Evolutionary conservation across 2,329 filamentous ascomycete genomes (phyloP), one percentile per base, ranked within the genome.

Genomic region (Xylaria sp.): DNA sequence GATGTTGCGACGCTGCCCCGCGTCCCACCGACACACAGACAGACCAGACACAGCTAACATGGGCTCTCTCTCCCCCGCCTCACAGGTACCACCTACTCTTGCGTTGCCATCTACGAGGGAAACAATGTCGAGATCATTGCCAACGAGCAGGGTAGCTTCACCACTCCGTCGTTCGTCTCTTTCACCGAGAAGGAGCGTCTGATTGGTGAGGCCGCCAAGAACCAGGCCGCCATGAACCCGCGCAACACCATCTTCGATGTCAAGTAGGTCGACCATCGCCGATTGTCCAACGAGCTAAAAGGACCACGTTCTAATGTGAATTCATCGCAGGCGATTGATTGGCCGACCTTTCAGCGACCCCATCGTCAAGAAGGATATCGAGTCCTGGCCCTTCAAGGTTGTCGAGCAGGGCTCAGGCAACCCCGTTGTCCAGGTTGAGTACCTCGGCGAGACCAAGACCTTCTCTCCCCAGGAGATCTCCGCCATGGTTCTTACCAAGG

Each of bases 121-220:
- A 95, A 89, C 88, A 97, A 97, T 91, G 95, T 98, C 83, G 96
- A 99, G 85, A 99, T 99, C 89, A 97, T 98, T 84, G 95, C 95
- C 91, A 98, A 98, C 87, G 95, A 98, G 90, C 95, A 98, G 91
- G 95, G 95, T 89, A 94, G 90, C 86, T 97, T 97, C 87, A 98
- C 96, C 81, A 98, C 96, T 73, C 96, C 96, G 76, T 98, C 96
- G 66, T 99, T 97, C 88, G 96, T 99, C 81, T 97, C 93, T 78
- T 99, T 99, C 90, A 97, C 94, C 82, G 91, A 95, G 79, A 93
- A 97, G 87, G 96, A 99, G 89, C 94, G 96, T 84, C 87, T 99
- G 86, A 98, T 98, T 81, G 96, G 96, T 88, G 96, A 98, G 89
- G 95, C 96, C 70, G 96, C 96, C 81, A 99, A 98, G 93, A 99